Conservation (phyloP, 148 eudicot species). For the Camellia japonica region DNA sequence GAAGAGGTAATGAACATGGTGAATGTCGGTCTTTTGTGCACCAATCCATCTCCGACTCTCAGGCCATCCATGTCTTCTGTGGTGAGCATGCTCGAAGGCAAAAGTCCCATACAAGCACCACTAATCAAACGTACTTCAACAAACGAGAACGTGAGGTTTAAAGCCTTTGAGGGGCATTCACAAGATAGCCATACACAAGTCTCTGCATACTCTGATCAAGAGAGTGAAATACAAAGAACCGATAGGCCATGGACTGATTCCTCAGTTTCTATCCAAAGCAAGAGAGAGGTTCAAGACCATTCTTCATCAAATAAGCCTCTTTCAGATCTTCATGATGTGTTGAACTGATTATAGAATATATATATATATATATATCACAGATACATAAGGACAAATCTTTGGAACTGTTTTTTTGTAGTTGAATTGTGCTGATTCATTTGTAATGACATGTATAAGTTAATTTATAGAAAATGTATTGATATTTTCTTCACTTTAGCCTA, state of each 20-base stretch:
- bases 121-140: slow-evolving; percentile 5
- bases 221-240: slow-evolving; percentile 14
- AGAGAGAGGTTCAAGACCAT: neutral
- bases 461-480: neutral
- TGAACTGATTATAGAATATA: neutral
- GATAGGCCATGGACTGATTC: slow-evolving; percentile 26
- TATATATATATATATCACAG: neutral
- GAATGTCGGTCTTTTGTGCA: slow-evolving; percentile 31
- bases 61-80: slow-evolving; percentile 41
- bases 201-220: slow-evolving; percentile 13
- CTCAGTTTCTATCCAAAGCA: slow-evolving; percentile 11
- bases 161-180: slow-evolving; percentile 24
- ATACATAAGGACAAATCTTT: neutral
- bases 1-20: slow-evolving; percentile 34
- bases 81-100: slow-evolving; percentile 43
- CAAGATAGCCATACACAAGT: slow-evolving; percentile 21
- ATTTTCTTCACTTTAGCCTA: neutral
- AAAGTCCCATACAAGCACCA: slow-evolving; percentile 26
- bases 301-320: slow-evolving; percentile 21
- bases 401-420: neutral
- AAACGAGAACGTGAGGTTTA: slow-evolving; percentile 23
- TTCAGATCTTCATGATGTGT: slow-evolving; percentile 20
- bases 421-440: neutral
- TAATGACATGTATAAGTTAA: neutral
- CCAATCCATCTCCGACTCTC: slow-evolving; percentile 37